Evolutionary conservation across 169 alveolate species (phyloP), one percentile per base, ranked within the genome.

Genomic region (Plasmodium sp.): DNA sequence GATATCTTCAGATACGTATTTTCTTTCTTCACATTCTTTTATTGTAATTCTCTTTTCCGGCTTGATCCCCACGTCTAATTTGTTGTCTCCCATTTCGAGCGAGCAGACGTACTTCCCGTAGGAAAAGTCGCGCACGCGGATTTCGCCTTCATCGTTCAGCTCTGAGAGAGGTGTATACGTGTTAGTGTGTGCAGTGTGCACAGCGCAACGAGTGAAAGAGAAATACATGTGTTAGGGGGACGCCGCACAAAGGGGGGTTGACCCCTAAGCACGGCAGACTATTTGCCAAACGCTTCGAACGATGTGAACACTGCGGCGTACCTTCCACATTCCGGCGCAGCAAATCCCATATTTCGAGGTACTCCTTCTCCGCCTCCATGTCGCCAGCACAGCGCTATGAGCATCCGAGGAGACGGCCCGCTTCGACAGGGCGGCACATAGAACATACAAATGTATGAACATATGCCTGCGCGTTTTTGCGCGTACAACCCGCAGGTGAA

Each of bases 1-100:
- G 51, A 82, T 71, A 81, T 82, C 82, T 6, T 75, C 45, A 14
- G 82, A 71, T 90, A 90, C 0, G 41, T 81, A 90, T 39, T 71
- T 51, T 51, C 34, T 90, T 16, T 92, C 84, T 92, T 92, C 95
- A 71, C 95, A 92, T 33, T 92, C 95, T 14, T 81, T 83, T 92
- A 92, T 71, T 5, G 83, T 36, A 72, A 92, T 72, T 18, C 95
- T 81, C 14, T 82, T 92, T 81, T 92, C 92, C 33, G 95, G 92
- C 36, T 92, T 71, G 36, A 92, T 83, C 33, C 95, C 95, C 12
- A 72, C 45, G 56, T 92, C 95, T 56, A 92, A 82, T 74, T 71
- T 82, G 18, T 71, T 72, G 62, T 82, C 84, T 43, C 95, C 95
- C 48, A 92, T 48, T 82, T 92, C 95, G 5, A 81, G 84, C 9